Conservation (phyloP, 1,284 basidiomycete genomes). For the Malassezia arunalokei region DNA sequence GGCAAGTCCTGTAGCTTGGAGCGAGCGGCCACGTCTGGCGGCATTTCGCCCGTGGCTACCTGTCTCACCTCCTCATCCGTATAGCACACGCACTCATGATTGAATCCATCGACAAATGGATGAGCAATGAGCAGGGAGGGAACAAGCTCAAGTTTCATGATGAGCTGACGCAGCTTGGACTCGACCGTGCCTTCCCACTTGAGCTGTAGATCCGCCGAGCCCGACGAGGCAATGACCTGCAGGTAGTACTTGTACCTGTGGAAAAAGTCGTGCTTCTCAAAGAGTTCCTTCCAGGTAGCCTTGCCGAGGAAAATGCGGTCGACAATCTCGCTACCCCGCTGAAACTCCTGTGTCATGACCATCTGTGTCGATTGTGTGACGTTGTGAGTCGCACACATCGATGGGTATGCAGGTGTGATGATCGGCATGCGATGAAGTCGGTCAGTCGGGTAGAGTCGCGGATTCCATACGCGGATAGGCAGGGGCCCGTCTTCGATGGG, state of each 20-base stretch:
- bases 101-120: slow-evolving; percentile 88
- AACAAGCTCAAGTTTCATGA: slow-evolving; percentile 93
- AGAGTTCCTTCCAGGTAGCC: slow-evolving; percentile 66
- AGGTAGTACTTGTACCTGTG: slow-evolving; percentile 93
- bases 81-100: slow-evolving; percentile 70
- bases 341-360: slow-evolving; percentile 92
- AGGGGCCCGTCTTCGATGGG: slow-evolving; percentile 81
- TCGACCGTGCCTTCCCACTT: slow-evolving; percentile 99
- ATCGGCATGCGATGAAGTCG: slow-evolving; percentile 97
- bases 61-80: slow-evolving; percentile 56
- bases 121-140: slow-evolving; percentile 83
- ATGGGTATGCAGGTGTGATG: slow-evolving; percentile 96
- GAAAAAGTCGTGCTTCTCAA: slow-evolving; percentile 91
- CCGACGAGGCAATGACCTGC: slow-evolving; percentile 85
- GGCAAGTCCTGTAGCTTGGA: slow-evolving; percentile 34
- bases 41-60: slow-evolving; percentile 36
- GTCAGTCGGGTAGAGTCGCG: slow-evolving; percentile 84
- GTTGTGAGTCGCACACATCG: slow-evolving; percentile 99
- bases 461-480: slow-evolving; percentile 94
- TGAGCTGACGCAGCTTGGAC: slow-evolving; percentile 82
- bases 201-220: slow-evolving; percentile 66
- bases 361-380: slow-evolving; percentile 88
- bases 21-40: slow-evolving; percentile 35
- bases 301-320: slow-evolving; percentile 76
- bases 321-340: slow-evolving; percentile 82